Evolutionary conservation across 768 basidiomycete species (phyloP).

Genomic region (Paxillus rubicundulus): DNA sequence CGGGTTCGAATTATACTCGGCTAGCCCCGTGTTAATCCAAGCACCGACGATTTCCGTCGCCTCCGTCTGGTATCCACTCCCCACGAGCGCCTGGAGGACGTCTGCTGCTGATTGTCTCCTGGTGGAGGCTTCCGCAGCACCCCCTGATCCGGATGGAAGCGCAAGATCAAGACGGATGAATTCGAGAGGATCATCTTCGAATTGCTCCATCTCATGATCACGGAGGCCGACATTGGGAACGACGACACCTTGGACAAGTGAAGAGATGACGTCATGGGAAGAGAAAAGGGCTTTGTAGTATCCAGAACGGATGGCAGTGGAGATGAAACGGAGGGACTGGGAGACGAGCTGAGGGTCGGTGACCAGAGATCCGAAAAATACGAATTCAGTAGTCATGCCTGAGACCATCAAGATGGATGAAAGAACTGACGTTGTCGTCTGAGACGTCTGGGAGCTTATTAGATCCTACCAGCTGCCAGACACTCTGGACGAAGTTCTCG

Average conservation of each 20-base stretch:
- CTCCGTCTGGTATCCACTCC: conserved; percentile 74
- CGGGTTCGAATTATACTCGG: conserved; percentile 62
- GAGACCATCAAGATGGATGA: neutral
- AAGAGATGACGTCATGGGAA: conserved; percentile 72
- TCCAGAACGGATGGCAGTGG: conserved; percentile 87
- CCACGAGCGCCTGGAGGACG: conserved; percentile 88
- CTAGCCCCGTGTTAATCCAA: conserved; percentile 79
- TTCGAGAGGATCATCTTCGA: conserved; percentile 96
- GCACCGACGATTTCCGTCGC: conserved; percentile 83
- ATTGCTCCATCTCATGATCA: conserved; percentile 89
- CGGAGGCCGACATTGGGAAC: conserved; percentile 90
- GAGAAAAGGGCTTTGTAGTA: conserved; percentile 82
- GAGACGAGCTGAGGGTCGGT: conserved; percentile 65
- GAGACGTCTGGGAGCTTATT: conserved; percentile 67
- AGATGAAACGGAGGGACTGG: conserved; percentile 87
- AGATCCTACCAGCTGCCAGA: conserved; percentile 81
- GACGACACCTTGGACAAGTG: conserved; percentile 85
- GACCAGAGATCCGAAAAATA: neutral
- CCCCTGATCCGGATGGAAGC: conserved; percentile 47
- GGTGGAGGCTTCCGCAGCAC: conserved; percentile 69
- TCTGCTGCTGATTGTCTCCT: conserved; percentile 92
- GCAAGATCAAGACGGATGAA: conserved; percentile 88
- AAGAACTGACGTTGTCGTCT: conserved; percentile 66
- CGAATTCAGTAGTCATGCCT: neutral
- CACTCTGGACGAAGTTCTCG: conserved; percentile 73